Conservation (phyloP, 1,139 yeast species). For the Diutina neorugosa region DNA sequence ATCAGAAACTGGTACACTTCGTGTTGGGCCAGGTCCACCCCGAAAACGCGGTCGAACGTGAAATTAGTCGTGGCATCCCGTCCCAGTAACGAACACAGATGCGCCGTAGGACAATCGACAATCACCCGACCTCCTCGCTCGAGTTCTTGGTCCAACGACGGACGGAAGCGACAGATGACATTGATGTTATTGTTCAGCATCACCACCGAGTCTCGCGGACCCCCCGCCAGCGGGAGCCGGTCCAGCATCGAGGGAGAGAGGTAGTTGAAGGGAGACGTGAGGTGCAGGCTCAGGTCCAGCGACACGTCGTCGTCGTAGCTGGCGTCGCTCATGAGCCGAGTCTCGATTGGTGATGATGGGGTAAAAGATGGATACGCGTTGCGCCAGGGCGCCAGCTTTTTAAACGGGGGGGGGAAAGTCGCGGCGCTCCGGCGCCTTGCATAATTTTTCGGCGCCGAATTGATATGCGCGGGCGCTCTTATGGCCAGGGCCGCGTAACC, state of each 20-base stretch:
- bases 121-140: not conserved
- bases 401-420: not conserved
- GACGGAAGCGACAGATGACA: slow-evolving; percentile 2
- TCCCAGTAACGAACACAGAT: not conserved
- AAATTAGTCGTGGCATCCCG: slow-evolving; percentile 16
- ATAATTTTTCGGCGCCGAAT: too few species aligned
- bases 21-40: slow-evolving; percentile 34
- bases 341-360: not conserved
- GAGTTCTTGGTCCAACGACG: not conserved
- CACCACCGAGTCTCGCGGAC: not conserved
- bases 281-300: slow-evolving; percentile 1
- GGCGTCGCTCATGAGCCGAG: not conserved
- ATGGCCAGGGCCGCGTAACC: not conserved
- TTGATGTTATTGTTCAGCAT: not conserved
- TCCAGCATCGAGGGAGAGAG: not conserved
- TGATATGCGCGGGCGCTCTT: too few species aligned
- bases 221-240: slow-evolving; percentile 1
- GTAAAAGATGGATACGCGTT: not conserved
- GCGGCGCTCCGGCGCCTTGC: not conserved
- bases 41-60: slow-evolving; percentile 60
- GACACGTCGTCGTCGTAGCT: slow-evolving; percentile 4
- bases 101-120: not conserved
- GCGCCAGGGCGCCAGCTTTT: not conserved
- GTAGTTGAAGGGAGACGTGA: slow-evolving; percentile 3
- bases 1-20: slow-evolving; percentile 55